Percentiles rank a stretch among this genome's conserved stretches.
Conservation (phyloP, 179 eudicot species). For the Patellifolia procumbens region DNA sequence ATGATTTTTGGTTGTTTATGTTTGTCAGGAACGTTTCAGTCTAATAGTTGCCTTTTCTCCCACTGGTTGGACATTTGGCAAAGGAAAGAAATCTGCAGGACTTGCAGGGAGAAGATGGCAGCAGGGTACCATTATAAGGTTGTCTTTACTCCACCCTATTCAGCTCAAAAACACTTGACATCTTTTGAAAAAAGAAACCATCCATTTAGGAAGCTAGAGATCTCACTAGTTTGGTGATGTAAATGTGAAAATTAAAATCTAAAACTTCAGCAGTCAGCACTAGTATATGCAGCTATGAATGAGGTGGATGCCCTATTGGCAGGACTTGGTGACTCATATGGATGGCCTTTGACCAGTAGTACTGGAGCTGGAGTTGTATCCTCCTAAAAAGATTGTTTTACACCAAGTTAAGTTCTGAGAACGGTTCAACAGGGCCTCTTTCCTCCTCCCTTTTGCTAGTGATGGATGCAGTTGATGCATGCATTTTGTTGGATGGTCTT, state of each 20-base stretch:
- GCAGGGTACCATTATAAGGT: conserved; percentile 97
- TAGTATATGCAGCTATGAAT: not conserved
- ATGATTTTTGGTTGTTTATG: conserved; percentile 10
- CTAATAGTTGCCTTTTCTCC: conserved; percentile 93
- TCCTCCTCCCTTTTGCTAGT: no score
- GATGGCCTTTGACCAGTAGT: not conserved
- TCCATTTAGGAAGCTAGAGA: conserved; percentile 4
- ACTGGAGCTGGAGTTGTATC: no score
- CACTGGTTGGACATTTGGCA: conserved; percentile 91
- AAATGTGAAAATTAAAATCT: not conserved
- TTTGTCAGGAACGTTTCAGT: conserved; percentile 62
- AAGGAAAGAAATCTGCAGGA: conserved; percentile 86
- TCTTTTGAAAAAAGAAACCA: not conserved
- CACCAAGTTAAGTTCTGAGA: not conserved
- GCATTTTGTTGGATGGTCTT: not conserved
- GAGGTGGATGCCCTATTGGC: not conserved
- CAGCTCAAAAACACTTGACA: not conserved
- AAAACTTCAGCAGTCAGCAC: not conserved
- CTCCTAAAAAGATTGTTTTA: no score
- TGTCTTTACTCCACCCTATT: not conserved
- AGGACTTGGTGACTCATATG: not conserved
- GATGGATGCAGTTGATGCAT: not conserved
- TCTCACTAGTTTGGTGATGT: not conserved
- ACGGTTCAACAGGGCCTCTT: no score
- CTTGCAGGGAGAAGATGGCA: conserved; percentile 85